Base-by-base conservation (phyloP, 192 early-diverging fungal genomes). In the Mortierella hygrophila region DNA sequence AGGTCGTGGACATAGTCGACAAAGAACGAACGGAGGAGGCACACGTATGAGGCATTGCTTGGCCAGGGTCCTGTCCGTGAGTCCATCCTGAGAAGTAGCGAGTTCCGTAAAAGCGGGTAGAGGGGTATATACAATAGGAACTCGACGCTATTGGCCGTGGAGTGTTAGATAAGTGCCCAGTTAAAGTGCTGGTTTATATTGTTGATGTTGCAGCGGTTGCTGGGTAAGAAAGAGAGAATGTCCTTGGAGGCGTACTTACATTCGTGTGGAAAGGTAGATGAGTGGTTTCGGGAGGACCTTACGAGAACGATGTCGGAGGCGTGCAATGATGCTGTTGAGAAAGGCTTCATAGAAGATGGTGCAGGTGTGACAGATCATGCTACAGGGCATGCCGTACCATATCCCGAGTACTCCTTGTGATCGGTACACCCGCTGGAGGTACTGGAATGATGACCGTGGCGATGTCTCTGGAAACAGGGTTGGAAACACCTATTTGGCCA, bases 291-390 rank as follows among this genome's bases (percentile, higher is more conserved):
- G 79, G 1, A 81, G 68, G 18, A 81, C 68, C 26, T 86, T 86
- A 3, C 79, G 74, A 1, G 84, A 86, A 29, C 76, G 74, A n/a
- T 77, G 79, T 70, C 84, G 54, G 44, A 86, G 76, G 21, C 75
- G 74, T 72, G 79, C 79, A 40, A 86, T 75, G 35, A 86, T 81
- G 44, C 79, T 86, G 76, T 86, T 86, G 55, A 86, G 79, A n/a
- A 86, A 81, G 7, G 84, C 84, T 23, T 86, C 84, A 49, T 86
- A 86, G 54, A 86, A 86, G n/a, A 86, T 86, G 55, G 84, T 86
- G 68, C 84, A 86, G 6, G 79, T 86, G 68, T 86, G 84, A 54
- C 84, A 86, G 15, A 86, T 86, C 84, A 86, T 86, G 60, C 84
- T 86, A 44, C 84, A 86, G 1, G 84, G 84, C 79, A 86, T 86